Evolutionary conservation across 2,329 filamentous ascomycete species (phyloP), one percentile per base, ranked within the genome.

Genomic region (Penicillium sp.): DNA sequence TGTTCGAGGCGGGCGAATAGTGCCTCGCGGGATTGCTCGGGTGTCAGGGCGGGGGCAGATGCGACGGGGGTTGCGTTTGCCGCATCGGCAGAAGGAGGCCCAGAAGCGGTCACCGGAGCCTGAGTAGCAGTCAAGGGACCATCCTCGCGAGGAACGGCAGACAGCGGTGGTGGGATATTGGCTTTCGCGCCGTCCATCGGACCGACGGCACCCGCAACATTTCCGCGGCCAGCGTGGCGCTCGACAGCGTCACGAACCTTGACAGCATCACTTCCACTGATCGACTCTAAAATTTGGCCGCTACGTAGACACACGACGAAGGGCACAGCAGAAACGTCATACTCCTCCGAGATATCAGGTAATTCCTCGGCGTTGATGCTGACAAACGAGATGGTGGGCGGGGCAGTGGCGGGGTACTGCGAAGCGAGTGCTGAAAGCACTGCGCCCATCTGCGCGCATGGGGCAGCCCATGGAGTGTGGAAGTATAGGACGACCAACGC

Each of bases 401-500:
- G 86, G 61, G 82, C 78, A 62, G 84, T 81, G 67, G 84, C 81
- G 59, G 90, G 85, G 77, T 96, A 96, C 73, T 92, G 91, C 69
- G 86, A 85, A 62, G 93, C 92, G 63, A 99, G 89, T 22, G 91
- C 89, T 70, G 85, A 82, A 62, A 99, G 85, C 66, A 97, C 89
- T 49, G 87, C 89, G 65, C 85, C 85, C 92, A 97, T 97, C 77
- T 97, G 92, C 61, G 89, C 87, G 81, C 94, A 97, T 44, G 94
- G 94, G 57, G 92, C 92, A 31, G 94, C 94, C 94, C 94, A 99
- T 63, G 92, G 89, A 20, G 94, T 92, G 74, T 97, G 89, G 81
- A 99, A 99, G 73, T 92, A 97, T 71, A 96, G 85, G 69, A 97
- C 82, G 61, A 93, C 82, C 58, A 97, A 85, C 16, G 89, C 85